Evolutionary conservation across 2,329 filamentous ascomycete species (phyloP), one percentile per base, ranked within the genome.

Genomic region (Cytospora paraplurivora): DNA sequence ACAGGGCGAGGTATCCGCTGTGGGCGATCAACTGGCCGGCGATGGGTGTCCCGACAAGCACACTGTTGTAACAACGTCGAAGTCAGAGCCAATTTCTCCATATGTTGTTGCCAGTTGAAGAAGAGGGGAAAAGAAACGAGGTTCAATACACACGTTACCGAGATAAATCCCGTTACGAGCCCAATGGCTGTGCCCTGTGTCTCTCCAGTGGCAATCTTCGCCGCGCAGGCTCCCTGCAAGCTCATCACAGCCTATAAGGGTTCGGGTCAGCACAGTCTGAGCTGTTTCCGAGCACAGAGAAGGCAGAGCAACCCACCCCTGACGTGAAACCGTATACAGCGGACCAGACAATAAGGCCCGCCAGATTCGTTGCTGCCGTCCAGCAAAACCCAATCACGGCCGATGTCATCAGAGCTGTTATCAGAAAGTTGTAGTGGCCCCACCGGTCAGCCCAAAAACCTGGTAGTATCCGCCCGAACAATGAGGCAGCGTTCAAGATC

Each of bases 401-500:
- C 1, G 77, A 74, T 0, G 67, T 60, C 1, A 73, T 57, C 2
- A 71, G 69, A 1, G 74, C 72, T 0, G 75, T 71, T 62, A 84
- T 81, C 68, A 76, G 75, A 59, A 74, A 68, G 70, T 79, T 78
- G 73, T 72, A 78, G 35, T 74, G 74, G 33, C 77, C 77, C 55
- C 75, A 4, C 34, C 68, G 68, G 70, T 79, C 77, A 50, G 80
- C 82, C 4, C 77, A 67, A 54, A 83, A 70, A 41, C 81, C 82
- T 1, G 82, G 82, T 1, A 81, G 63, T 69, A 85, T 82, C 59
- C 82, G 81, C 17, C 82, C 82, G 35, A 79, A 69, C 64, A 84
- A 78, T 76, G 76, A 80, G 53, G 79, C 76, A 38, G 81, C 80
- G 68, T 83, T 84, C 71, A 89, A 84, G 67, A 89, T 87, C 7